Evolutionary conservation across 768 basidiomycete species (phyloP).

Genomic region (Hericium erinaceus): DNA sequence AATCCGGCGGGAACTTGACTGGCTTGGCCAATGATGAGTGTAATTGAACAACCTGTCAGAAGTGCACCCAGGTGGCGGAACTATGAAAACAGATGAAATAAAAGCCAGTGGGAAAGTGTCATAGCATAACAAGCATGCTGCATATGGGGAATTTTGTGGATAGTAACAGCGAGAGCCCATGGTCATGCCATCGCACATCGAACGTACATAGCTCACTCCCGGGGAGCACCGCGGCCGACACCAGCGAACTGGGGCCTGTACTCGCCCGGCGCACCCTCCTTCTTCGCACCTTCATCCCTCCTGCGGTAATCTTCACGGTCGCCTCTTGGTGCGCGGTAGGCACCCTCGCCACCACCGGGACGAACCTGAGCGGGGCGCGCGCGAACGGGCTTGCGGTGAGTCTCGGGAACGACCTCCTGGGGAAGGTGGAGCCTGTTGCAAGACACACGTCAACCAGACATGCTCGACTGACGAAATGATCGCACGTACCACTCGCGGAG

Average conservation of each 20-base stretch:
- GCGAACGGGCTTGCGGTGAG: conserved; percentile 94
- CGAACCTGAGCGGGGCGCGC: conserved; percentile 73
- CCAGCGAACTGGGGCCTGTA: conserved; percentile 85
- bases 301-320: conserved; percentile 76
- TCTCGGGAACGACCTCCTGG: conserved; percentile 90
- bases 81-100: too few relatives aligned
- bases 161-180: neutral
- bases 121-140: neutral
- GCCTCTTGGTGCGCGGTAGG: conserved; percentile 83
- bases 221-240: conserved; percentile 81
- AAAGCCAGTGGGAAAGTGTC: neutral
- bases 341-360: conserved; percentile 62
- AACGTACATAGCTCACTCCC: conserved; percentile 33
- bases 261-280: conserved; percentile 79
- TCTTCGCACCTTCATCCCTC: conserved; percentile 54
- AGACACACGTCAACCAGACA: neutral
- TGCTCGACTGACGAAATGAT: neutral
- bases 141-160: neutral
- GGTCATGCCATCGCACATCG: neutral
- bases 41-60: too few relatives aligned
- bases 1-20: too few relatives aligned
- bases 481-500: conserved; percentile 74
- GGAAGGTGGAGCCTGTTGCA: conserved; percentile 80
- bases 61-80: too few relatives aligned
- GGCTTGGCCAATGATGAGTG: too few relatives aligned